Conservation (phyloP, 345 rosid species). For the Hibiscus tridactylites region DNA sequence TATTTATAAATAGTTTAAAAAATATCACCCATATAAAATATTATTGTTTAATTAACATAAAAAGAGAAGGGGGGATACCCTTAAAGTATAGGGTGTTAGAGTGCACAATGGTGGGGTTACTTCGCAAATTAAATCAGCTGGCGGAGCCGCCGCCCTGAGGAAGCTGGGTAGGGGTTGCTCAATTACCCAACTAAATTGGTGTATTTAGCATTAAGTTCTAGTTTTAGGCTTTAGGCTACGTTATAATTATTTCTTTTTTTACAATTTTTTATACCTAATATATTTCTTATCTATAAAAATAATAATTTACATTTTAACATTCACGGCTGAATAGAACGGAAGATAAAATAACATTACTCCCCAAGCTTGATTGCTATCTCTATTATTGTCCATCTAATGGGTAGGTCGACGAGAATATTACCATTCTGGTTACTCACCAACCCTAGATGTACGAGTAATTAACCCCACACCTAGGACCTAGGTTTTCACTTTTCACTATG, state of each 20-base stretch:
- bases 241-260: not conserved
- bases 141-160: not conserved
- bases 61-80: not conserved
- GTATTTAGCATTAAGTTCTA: not conserved
- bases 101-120: not conserved
- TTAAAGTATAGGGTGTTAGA: not conserved
- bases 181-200: not conserved
- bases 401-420: not conserved
- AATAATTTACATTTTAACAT: no score
- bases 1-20: not conserved
- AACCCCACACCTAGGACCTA: conserved; percentile 5
- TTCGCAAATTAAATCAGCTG: not conserved
- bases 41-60: not conserved
- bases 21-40: not conserved
- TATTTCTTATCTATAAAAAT: no score
- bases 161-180: not conserved
- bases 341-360: no score
- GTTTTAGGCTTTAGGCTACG: not conserved
- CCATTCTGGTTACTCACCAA: conserved; percentile 1
- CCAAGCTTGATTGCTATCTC: no score
- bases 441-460: not conserved
- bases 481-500: not conserved
- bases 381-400: not conserved
- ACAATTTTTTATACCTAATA: no score
- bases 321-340: no score